These are phyloP conservation scores for Penicillium decumbens DNA, from an alignment of 2,329 filamentous ascomycete species.

Conservation along the genomic window DNA sequence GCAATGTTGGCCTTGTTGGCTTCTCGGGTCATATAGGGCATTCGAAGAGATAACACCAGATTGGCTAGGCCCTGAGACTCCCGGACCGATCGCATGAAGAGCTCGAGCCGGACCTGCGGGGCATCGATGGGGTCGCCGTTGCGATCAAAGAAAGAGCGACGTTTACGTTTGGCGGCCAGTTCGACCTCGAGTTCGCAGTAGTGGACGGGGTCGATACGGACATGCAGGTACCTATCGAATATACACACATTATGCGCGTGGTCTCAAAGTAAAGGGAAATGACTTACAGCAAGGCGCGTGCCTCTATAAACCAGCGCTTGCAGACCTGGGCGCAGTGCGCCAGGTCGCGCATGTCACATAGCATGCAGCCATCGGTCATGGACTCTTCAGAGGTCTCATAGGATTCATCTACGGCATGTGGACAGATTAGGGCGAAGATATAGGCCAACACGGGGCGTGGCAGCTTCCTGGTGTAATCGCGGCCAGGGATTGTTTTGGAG, in stretches of 20 bases:
- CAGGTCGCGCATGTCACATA: conserved; percentile 87
- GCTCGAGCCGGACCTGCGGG: conserved; percentile 66
- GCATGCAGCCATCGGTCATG: conserved; percentile 76
- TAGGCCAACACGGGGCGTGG: conserved; percentile 65
- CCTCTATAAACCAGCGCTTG: conserved; percentile 63
- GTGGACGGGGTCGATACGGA: conserved; percentile 90
- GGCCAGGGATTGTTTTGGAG: conserved; percentile 16
- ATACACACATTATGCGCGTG: conserved; percentile 3
- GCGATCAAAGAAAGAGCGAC: conserved; percentile 65
- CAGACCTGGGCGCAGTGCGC: conserved; percentile 72
- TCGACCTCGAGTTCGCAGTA: conserved; percentile 85
- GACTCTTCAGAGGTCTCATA: conserved; percentile 82
- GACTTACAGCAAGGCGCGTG: conserved; percentile 58
- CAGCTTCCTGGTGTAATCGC: conserved; percentile 50
- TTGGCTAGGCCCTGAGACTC: conserved; percentile 67
- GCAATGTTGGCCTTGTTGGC: conserved; percentile 79
- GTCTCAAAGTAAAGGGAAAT: background rate
- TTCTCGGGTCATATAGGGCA: conserved; percentile 92
- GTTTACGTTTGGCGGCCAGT: conserved; percentile 73
- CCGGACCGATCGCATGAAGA: conserved; percentile 76
- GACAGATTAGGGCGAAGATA: conserved; percentile 79
- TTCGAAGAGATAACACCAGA: conserved; percentile 73
- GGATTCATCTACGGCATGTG: conserved; percentile 69
- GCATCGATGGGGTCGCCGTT: conserved; percentile 78
- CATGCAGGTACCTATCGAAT: conserved; percentile 67